These are phyloP conservation scores for Rhodotorula paludigena DNA, from an alignment of 768 basidiomycete species.

Conservation along the genomic window DNA sequence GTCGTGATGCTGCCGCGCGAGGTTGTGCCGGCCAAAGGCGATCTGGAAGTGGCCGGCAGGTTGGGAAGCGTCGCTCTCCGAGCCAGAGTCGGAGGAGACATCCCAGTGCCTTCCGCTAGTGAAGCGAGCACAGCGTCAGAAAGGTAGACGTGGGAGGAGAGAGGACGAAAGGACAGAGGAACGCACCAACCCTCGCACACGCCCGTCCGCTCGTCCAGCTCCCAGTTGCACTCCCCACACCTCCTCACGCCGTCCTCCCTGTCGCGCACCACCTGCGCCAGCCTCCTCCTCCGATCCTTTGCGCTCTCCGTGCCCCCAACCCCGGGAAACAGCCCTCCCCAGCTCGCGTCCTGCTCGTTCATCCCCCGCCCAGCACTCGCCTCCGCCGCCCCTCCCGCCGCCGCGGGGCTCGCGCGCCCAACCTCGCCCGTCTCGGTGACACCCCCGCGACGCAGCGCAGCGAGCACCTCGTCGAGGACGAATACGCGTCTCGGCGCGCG, in stretches of 20 bases:
- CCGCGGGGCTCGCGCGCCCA: background rate
- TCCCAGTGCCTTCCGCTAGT: conserved; percentile 18
- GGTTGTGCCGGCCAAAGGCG: background rate
- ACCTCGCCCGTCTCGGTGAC: conserved; percentile 2
- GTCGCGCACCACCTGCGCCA: conserved; percentile 26
- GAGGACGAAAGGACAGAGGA: background rate
- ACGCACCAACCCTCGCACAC: conserved; percentile 34
- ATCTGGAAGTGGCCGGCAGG: background rate
- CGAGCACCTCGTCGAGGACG: conserved; percentile 25
- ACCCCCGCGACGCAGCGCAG: background rate
- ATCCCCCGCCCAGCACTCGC: background rate
- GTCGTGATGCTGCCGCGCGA: conserved; percentile 2
- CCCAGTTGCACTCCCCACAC: conserved; percentile 36
- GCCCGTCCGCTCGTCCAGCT: conserved; percentile 26
- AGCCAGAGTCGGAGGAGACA: background rate
- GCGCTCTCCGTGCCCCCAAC: conserved; percentile 5
- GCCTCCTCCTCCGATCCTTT: conserved; percentile 12
- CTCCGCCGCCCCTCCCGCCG: background rate
- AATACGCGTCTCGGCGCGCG: conserved; percentile 24
- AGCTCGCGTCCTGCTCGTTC: conserved; percentile 12
- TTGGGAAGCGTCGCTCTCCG: background rate
- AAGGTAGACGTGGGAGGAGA: too few relatives aligned
- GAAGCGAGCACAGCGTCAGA: background rate
- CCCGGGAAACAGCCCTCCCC: conserved; percentile 23
- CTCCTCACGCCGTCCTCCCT: conserved; percentile 32